Conservation (phyloP, 768 basidiomycete genomes). For the Mycena capillaripes region DNA sequence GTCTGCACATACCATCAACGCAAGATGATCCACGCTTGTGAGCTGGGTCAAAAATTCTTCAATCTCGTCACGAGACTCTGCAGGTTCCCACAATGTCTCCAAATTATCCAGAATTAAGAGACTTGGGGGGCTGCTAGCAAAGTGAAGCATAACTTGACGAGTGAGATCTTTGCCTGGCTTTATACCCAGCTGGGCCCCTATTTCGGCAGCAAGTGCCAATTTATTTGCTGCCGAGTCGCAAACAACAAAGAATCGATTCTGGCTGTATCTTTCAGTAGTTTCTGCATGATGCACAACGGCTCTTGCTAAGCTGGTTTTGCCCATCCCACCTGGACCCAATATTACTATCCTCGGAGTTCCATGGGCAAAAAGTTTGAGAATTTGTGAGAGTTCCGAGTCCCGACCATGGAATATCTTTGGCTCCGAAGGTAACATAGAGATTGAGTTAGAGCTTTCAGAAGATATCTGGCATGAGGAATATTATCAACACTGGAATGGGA, state of each 20-base stretch:
- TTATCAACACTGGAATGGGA: too few relatives aligned
- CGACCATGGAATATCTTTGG: not conserved
- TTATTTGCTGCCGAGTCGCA: not conserved
- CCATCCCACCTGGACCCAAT: not conserved
- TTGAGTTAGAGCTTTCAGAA: not conserved
- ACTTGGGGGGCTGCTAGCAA: not conserved
- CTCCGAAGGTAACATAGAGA: not conserved
- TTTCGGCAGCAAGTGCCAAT: not conserved
- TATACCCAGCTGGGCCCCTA: not conserved
- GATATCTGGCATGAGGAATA: not conserved
- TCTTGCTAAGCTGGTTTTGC: not conserved
- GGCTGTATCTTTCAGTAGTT: not conserved
- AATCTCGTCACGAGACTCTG: not conserved
- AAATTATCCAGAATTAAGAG: slow-evolving; percentile 40
- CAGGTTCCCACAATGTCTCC: not conserved
- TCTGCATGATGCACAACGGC: not conserved
- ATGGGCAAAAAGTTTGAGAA: not conserved
- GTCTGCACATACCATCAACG: not conserved
- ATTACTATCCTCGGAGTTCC: not conserved
- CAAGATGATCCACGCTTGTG: not conserved
- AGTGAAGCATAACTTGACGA: not conserved
- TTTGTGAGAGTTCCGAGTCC: not conserved
- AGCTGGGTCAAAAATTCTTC: not conserved
- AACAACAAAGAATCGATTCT: not conserved
- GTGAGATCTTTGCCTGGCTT: not conserved